These are phyloP conservation scores for Durusdinium trenchii DNA, from an alignment of 73 alveolate genomes.

Conservation along the genomic window DNA sequence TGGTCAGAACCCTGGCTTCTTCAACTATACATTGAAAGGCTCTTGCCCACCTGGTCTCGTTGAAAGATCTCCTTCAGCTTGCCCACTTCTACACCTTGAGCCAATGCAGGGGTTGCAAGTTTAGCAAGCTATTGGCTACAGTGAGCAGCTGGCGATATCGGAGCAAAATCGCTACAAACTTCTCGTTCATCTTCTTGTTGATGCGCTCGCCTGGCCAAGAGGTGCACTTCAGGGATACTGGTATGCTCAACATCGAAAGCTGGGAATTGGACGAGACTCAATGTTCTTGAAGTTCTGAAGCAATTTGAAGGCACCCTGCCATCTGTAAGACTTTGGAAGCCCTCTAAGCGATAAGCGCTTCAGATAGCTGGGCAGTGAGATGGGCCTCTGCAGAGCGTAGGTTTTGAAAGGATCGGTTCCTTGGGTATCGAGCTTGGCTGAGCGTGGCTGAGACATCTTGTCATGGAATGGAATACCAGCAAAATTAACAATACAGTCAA, in stretches of 20 bases:
- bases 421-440: background rate
- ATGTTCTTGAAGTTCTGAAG: conserved; percentile 98
- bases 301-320: conserved; percentile 99
- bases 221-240: background rate
- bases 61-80: conserved; percentile 88
- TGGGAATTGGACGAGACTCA: conserved; percentile 96
- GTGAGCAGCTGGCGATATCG: conserved; percentile 97
- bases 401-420: conserved; percentile 98
- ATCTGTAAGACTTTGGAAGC: conserved; percentile 24
- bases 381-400: conserved; percentile 97
- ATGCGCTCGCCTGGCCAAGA: conserved; percentile 96
- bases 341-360: background rate
- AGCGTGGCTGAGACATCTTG: no score
- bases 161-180: conserved; percentile 98
- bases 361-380: background rate
- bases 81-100: conserved; percentile 75
- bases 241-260: background rate
- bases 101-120: background rate
- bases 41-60: conserved; percentile 16
- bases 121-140: background rate
- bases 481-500: background rate
- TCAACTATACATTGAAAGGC: background rate
- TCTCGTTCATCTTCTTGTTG: conserved; percentile 98
- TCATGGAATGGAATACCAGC: background rate
- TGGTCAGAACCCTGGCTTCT: background rate